Percentiles rank a stretch among this genome's conserved stretches.
Conservation (phyloP, 805 yeast species). For the Saccharomyces mikatae region DNA sequence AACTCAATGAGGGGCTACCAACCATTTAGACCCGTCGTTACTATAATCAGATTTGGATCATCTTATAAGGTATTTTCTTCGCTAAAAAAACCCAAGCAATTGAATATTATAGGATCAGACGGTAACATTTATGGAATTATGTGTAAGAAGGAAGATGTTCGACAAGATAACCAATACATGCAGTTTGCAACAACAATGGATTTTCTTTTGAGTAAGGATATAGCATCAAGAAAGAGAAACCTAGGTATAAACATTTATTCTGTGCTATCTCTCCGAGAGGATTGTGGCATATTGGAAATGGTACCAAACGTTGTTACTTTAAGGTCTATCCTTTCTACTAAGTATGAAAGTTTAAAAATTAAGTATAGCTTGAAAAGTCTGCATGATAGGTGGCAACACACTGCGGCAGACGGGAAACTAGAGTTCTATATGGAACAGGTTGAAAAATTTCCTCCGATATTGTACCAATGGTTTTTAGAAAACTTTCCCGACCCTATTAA, state of each 20-base stretch:
- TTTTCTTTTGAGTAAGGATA: slow-evolving; percentile 54
- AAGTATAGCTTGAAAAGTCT: slow-evolving; percentile 18
- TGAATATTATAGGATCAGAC: slow-evolving; percentile 70
- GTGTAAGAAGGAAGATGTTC: slow-evolving; percentile 84
- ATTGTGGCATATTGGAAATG: slow-evolving; percentile 86
- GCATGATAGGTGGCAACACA: slow-evolving; percentile 23
- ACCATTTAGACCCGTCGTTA: slow-evolving; percentile 43
- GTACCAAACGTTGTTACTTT: slow-evolving; percentile 69
- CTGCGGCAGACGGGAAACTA: slow-evolving; percentile 20
- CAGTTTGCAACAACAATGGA: slow-evolving; percentile 82
- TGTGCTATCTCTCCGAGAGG: slow-evolving; percentile 80
- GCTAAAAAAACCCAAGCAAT: slow-evolving; percentile 77
- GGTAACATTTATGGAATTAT: slow-evolving; percentile 65
- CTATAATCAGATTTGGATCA: slow-evolving; percentile 58
- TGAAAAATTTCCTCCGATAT: slow-evolving; percentile 50
- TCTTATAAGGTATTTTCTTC: slow-evolving; percentile 67
- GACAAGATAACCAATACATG: slow-evolving; percentile 92
- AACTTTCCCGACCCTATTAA: slow-evolving; percentile 80
- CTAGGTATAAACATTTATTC: slow-evolving; percentile 73
- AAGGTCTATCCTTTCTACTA: slow-evolving; percentile 47
- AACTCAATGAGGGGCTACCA: slow-evolving; percentile 34
- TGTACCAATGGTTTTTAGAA: slow-evolving; percentile 82
- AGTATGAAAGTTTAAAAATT: slow-evolving; percentile 37
- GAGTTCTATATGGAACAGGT: slow-evolving; percentile 23
- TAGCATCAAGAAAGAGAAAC: slow-evolving; percentile 65